Evolutionary conservation across 768 basidiomycete species (phyloP), one percentile per base, ranked within the genome.

Genomic region (Obba rivulosa): DNA sequence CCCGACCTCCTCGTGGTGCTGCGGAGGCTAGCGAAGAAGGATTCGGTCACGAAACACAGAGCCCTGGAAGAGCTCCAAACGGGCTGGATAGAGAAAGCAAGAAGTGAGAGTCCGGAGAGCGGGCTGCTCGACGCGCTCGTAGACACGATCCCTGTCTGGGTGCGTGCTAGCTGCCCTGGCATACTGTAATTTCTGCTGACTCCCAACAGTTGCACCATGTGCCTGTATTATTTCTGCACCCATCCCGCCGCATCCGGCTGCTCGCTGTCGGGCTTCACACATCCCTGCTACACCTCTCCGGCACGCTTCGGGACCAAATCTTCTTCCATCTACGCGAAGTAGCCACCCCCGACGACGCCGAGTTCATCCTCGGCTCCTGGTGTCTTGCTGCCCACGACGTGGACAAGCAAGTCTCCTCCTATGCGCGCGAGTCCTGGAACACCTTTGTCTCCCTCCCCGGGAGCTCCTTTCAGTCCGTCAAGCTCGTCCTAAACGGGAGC

Each of bases 71-170:
- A 95, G 50, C 66, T 98, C 23, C 76, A 80, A 56, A 61, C 69
- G 8, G 74, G 63, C 2, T 92, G 87, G 86, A 69, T 91, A 3
- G 79, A 80, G 21, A 74, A 69, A 38, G 74, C 74, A 35, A 59
- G 64, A 52, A 66, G 64, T 40, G 74, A 74, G 34, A 68, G 67
- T 13, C 71, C 71, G 14, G 75, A 72, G 18, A 74, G 64, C 10
- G 56, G 50, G n/a, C 45, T 71, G 46, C 58, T 68, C 9, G 58
- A 71, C 11, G 60, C 67, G 16, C 55, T 77, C 55, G 73, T 78
- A 20, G 72, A 81, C 47, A 86, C 84, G 73, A 57, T 94, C 25
- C 92, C 92, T 3, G 92, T 95, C 48, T 98, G 94, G 94, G 93
- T 95, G 62, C 58, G 90, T 75, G 22, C 42, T 40, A 45, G 17